Evolutionary conservation across 116 monocot species (phyloP).

Genomic region (Iris pallida): DNA sequence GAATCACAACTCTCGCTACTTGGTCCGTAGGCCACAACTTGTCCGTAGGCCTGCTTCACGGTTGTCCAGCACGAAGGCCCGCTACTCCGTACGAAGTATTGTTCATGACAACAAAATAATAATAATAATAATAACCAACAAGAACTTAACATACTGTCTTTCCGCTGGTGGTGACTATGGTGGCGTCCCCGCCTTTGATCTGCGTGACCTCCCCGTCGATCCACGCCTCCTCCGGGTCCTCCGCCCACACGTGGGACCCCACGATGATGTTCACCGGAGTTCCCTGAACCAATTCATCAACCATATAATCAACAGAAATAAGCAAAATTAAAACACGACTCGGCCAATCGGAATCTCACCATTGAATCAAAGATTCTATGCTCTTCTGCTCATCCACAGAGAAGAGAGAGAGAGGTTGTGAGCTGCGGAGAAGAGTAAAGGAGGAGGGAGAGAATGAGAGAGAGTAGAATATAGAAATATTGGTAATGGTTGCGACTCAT

Average conservation of each 20-base stretch:
- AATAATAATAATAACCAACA: too few species aligned
- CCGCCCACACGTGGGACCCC: slow-evolving; percentile 79
- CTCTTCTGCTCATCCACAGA: slow-evolving; percentile 4
- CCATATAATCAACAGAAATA: not conserved
- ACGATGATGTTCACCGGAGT: slow-evolving; percentile 90
- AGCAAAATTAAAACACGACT: not conserved
- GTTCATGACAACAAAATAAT: too few species aligned
- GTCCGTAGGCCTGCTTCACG: too few species aligned
- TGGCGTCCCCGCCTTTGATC: slow-evolving; percentile 63
- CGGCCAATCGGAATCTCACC: slow-evolving; percentile 18
- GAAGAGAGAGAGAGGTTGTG: not conserved
- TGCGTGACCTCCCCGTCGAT: slow-evolving; percentile 65
- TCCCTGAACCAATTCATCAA: slow-evolving; percentile 31
- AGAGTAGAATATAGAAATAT: not conserved
- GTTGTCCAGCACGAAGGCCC: too few species aligned
- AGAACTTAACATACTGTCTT: too few species aligned
- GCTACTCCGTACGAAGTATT: too few species aligned
- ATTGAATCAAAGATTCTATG: slow-evolving; percentile 2
- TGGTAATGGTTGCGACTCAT: not conserved
- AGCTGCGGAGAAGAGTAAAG: not conserved
- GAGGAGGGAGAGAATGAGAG: slow-evolving; percentile 8
- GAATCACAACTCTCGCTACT: too few species aligned
- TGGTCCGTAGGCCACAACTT: too few species aligned
- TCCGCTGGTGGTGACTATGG: slow-evolving; percentile 44
- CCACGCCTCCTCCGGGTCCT: slow-evolving; percentile 65